Conservation (phyloP, 352 stramenopile species). For the Phytophthora hybrid region DNA sequence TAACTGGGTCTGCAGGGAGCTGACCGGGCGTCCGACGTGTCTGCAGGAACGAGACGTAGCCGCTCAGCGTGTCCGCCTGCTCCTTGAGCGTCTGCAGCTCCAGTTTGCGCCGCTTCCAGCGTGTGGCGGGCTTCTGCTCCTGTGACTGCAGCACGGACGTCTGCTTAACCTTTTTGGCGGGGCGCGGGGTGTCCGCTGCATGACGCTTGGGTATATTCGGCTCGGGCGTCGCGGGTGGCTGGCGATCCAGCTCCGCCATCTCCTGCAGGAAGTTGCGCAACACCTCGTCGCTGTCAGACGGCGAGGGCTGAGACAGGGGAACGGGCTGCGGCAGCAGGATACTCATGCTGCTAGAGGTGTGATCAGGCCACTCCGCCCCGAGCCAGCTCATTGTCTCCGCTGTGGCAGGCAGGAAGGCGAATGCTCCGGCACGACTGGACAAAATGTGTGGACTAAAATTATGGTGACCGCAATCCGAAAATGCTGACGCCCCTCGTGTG, state of each 20-base stretch:
- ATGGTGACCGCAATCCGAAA: conserved; percentile 4
- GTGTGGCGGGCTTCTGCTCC: conserved; percentile 1
- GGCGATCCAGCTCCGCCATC: conserved; percentile 48
- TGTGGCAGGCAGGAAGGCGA: conserved; percentile 13
- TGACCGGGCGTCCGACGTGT: background rate
- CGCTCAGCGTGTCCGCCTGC: conserved; percentile 11
- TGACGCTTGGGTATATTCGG: conserved; percentile 7
- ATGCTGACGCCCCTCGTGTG: conserved; percentile 9
- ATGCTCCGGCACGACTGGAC: conserved; percentile 18
- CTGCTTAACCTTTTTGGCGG: background rate
- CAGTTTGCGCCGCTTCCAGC: conserved; percentile 35
- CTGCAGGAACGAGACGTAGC: conserved; percentile 21
- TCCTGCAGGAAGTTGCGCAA: conserved; percentile 43
- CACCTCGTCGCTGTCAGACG: conserved; percentile 21
- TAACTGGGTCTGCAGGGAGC: background rate
- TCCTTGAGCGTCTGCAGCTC: conserved; percentile 29
- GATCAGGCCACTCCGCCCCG: background rate
- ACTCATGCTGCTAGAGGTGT: background rate
- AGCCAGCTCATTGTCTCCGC: background rate
- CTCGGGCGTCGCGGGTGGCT: conserved; percentile 19
- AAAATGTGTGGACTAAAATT: conserved; percentile 20
- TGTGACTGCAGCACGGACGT: background rate
- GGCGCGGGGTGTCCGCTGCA: background rate
- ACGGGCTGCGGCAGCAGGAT: conserved; percentile 17
- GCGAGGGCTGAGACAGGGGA: conserved; percentile 20